These are phyloP conservation scores for Puccinia hordei DNA, from an alignment of 1,284 basidiomycete genomes.

Conservation along the genomic window DNA sequence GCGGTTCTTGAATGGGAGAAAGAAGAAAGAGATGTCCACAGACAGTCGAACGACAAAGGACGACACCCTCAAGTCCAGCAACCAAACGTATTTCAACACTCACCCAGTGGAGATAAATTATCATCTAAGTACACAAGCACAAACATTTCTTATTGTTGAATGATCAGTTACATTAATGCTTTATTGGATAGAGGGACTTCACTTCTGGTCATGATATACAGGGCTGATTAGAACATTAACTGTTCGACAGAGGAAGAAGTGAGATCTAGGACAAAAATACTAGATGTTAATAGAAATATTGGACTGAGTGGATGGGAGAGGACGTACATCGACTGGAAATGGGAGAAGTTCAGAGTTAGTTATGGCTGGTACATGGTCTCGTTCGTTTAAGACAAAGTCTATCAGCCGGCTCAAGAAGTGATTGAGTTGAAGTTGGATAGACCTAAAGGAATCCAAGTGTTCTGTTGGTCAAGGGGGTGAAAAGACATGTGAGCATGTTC, in stretches of 20 bases:
- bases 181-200: too few species aligned
- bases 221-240: background rate
- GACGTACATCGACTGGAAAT: constrained; percentile 43
- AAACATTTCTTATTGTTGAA: too few species aligned
- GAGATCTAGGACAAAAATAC: background rate
- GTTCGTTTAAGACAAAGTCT: constrained; percentile 32
- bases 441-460: constrained; percentile 3
- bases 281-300: too few species aligned
- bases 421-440: constrained; percentile 30
- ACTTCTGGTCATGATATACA: too few species aligned
- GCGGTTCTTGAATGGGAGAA: too few species aligned
- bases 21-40: too few species aligned
- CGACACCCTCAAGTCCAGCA: too few species aligned
- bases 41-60: too few species aligned
- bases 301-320: background rate
- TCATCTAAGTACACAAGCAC: too few species aligned
- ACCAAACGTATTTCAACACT: too few species aligned
- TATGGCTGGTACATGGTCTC: constrained; percentile 42
- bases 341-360: constrained; percentile 39
- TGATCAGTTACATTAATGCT: too few species aligned
- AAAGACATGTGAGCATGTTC: background rate
- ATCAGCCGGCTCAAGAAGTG: constrained; percentile 14
- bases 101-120: too few species aligned
- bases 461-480: background rate
- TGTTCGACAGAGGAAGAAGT: background rate